A percentile compares a stretch with the other conserved stretches of the same genome.
Evolutionary conservation across 306 rosid species (phyloP).

Genomic region (Cicer bijugum): DNA sequence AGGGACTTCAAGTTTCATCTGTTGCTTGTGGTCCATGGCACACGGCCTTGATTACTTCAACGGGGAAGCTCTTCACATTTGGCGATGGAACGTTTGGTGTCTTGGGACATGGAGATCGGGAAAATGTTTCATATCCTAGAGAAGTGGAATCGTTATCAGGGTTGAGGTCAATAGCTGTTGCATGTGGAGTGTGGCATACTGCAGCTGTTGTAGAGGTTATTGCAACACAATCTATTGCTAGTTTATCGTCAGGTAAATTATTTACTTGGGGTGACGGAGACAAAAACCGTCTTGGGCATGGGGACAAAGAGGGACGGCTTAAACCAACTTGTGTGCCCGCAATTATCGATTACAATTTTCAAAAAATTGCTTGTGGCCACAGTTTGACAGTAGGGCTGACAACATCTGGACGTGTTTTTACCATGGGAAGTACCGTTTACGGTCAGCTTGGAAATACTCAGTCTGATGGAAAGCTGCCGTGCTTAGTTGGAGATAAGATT

Average conservation of each 20-base stretch:
- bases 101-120: constrained; percentile 90
- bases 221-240: constrained; percentile 78
- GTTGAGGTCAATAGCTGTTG: constrained; percentile 84
- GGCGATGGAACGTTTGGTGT: constrained; percentile 99
- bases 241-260: constrained; percentile 80
- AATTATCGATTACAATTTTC: constrained; percentile 85
- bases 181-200: constrained; percentile 99
- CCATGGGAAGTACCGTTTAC: constrained; percentile 96
- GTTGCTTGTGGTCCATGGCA: constrained; percentile 99
- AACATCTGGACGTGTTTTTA: constrained; percentile 79
- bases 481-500: constrained; percentile 83
- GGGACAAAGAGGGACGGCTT: constrained; percentile 92
- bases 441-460: constrained; percentile 97
- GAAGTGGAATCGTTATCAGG: constrained; percentile 90
- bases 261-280: constrained; percentile 99
- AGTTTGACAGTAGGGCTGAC: constrained; percentile 93
- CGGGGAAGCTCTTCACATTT: constrained; percentile 88
- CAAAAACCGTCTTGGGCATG: constrained; percentile 94
- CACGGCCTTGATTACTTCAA: constrained; percentile 86
- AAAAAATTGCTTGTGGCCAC: constrained; percentile 92
- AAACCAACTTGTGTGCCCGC: constrained; percentile 90
- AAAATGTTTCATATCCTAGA: constrained; percentile 73
- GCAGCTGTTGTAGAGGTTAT: constrained; percentile 98
- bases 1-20: constrained; percentile 88
- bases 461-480: constrained; percentile 87